Evolutionary conservation across 805 yeast species (phyloP).

Genomic region (Metschnikowia lochheadii): DNA sequence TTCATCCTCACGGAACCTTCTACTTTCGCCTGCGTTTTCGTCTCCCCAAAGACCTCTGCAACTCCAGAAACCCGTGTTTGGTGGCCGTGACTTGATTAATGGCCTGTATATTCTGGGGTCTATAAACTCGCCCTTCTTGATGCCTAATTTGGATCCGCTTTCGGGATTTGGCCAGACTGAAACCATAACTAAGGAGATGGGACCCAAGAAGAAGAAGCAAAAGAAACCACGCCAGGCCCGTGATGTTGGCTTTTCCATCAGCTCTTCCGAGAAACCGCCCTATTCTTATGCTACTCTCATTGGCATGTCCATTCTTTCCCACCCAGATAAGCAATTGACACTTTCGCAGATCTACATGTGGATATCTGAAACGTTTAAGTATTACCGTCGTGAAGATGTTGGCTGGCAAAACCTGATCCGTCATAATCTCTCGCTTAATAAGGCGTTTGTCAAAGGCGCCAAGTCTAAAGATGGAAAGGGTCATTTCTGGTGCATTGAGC

Average conservation of each 20-base stretch:
- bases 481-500: conserved; percentile 87
- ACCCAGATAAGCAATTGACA: conserved; percentile 48
- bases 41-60: conserved; percentile 40
- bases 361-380: conserved; percentile 83
- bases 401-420: conserved; percentile 99
- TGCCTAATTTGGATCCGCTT: conserved; percentile 6
- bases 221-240: conserved; percentile 26
- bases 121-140: conserved; percentile 9
- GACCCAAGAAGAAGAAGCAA: conserved; percentile 21
- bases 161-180: neutral
- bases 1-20: conserved; percentile 13
- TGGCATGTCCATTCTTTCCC: conserved; percentile 85
- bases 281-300: conserved; percentile 90
- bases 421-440: conserved; percentile 87
- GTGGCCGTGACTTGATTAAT: neutral
- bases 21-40: conserved; percentile 45
- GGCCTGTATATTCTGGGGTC: conserved; percentile 10
- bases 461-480: conserved; percentile 89
- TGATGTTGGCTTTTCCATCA: conserved; percentile 40
- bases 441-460: conserved; percentile 87
- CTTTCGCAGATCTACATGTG: conserved; percentile 77
- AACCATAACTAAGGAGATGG: neutral
- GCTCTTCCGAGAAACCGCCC: conserved; percentile 75
- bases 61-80: conserved; percentile 12
- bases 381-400: conserved; percentile 77